Base-by-base conservation (phyloP, 305 asterid genomes). In the Fraxinus floribunda region DNA sequence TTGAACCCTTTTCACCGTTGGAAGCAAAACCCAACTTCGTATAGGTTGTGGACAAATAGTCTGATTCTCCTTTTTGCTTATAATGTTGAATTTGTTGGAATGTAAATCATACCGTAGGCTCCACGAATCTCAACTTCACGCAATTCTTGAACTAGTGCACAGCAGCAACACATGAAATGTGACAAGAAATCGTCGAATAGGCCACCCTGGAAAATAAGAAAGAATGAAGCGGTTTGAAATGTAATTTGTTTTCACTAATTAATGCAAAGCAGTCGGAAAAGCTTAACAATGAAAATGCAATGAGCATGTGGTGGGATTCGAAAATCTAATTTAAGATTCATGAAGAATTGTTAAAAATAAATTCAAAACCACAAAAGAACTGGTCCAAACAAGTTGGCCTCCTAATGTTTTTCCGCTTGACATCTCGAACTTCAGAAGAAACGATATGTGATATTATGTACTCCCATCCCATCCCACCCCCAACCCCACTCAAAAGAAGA, bases 61-160 rank as follows among this genome's bases (percentile, higher is more conserved):
- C 35, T 10, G 34, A 64, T 10, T 26, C 35, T 26, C 75, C 75
- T 35, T 24, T 24, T 24, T 66, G 15, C 15, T 7, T n/a, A 8
- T 24, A 11, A 22, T 9, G 36, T 9, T 68, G 75, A 68, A 68
- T 68, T 22, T 62, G 16, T 62, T 62, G 5, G 72, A 62, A 62
- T 22, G 8, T 62, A 62, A 62, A 62, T 7, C 30, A 62, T 68
- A 68, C 75, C 75, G 3, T 68, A 29, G 38, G 75, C 38, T 68
- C 68, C 83, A 49, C 88, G 80, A 32, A 85, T 57, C 76, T 82
- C 81, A 34, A 82, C 79, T 78, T 82, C 88, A 35, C 77, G 85
- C 88, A 83, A 85, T 73, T 78, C 88, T 85, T 85, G 88, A 75
- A 82, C 83, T 80, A 85, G 38, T 32, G 88, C 83, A 49, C 85